Base-by-base conservation (phyloP, 805 yeast genomes). In the Wickerhamiella sorbophila region DNA sequence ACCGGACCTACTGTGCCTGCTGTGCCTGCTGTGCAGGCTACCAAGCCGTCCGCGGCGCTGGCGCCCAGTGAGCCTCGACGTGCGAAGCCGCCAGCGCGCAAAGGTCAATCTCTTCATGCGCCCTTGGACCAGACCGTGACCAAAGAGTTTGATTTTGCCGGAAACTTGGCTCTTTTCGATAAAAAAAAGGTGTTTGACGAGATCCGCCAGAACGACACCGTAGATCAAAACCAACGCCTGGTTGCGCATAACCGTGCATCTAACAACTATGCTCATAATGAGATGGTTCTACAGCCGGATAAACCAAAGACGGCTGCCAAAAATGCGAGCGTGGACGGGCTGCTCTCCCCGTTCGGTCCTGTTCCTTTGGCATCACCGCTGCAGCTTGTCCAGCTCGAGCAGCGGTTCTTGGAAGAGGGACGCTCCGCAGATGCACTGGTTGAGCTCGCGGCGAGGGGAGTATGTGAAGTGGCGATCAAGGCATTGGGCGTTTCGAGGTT, bases 81-180 rank as follows among this genome's bases (percentile, higher is more conserved):
- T 19, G 4, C 6, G 17, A 36, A 16, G 26, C 29, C 39, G 2
- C 12, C n/a, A 10, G 15, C 10, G 35, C 21, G 22, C 35, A 27
- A 8, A 4, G 6, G n/a, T 15, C 15, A 35, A 31, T 18, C 20
- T 6, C n/a, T 38, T 12, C 9, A 31, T 17, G 19, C 35, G n/a
- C 27, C 40, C 19, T 24, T 12, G 26, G 33, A 32, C 5, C 22
- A 17, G 17, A 37, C 39, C 32, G 44, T 27, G 40, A 65, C 45
- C 69, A 73, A 56, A 67, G 95, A 85, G 48, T 87, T 87, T 60
- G 95, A 87, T 58, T 87, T 87, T 59, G 83, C 75, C 42, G 77
- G 83, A 12, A 83, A 81, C 55, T 67, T 87, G 48, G 78, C 78
- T 19, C 75, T 77, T 66, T 87, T 87, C 54, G 91, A 87, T 58